Evolutionary conservation across 2,329 filamentous ascomycete species (phyloP).

Genomic region (Rhynchosporium agropyri): DNA sequence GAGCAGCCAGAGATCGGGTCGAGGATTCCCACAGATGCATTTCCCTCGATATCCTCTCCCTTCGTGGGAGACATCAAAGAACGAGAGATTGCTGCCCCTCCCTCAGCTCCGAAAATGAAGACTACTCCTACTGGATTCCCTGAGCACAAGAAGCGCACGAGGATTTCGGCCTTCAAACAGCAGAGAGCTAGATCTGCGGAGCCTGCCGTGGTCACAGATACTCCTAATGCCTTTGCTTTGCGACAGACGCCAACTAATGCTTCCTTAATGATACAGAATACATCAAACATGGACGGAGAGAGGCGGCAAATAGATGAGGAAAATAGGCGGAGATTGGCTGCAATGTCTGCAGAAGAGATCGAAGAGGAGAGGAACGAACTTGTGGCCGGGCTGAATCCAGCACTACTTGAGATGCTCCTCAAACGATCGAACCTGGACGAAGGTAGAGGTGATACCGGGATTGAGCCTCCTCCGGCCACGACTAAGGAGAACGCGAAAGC

Average conservation of each 20-base stretch:
- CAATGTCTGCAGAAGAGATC: constrained; percentile 83
- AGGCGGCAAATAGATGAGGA: constrained; percentile 77
- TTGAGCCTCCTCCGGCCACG: constrained; percentile 23
- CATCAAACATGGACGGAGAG: constrained; percentile 55
- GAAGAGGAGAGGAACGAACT: constrained; percentile 78
- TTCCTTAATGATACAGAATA: constrained; percentile 33
- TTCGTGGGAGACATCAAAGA: constrained; percentile 79
- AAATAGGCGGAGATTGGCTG: constrained; percentile 71
- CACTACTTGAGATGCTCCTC: constrained; percentile 75
- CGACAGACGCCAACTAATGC: constrained; percentile 26
- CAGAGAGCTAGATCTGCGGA: constrained; percentile 47
- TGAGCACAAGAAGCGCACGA: constrained; percentile 77
- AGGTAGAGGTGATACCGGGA: constrained; percentile 41
- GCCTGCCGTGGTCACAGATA: constrained; percentile 17
- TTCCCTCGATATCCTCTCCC: constrained; percentile 40
- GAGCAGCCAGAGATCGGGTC: constrained; percentile 44
- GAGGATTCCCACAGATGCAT: constrained; percentile 35
- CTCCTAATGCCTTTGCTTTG: constrained; percentile 31
- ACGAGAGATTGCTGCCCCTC: constrained; percentile 63
- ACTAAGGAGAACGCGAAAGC: background rate
- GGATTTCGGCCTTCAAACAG: constrained; percentile 79
- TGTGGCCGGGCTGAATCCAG: constrained; percentile 74
- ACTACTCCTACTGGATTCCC: constrained; percentile 74
- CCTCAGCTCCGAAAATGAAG: constrained; percentile 62
- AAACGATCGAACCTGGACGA: constrained; percentile 41